phyloP scores from a whole-genome alignment of 176 grass and related monocot genomes.

The Oryza officinalis region DNA sequence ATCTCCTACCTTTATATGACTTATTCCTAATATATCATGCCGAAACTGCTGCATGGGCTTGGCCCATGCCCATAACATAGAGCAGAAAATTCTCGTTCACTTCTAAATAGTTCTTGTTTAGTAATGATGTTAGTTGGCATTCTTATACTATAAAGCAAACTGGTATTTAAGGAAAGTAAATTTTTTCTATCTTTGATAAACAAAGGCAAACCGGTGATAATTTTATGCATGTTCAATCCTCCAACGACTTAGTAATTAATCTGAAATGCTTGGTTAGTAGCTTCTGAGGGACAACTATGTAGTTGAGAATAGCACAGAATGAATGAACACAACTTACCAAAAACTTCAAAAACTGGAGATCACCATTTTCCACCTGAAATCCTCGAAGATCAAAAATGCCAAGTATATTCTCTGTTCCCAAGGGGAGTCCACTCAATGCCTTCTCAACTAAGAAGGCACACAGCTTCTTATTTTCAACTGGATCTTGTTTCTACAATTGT shows the following conservation, averaged over 20 bases:
- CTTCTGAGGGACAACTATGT: neutral
- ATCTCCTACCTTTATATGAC: too few species aligned
- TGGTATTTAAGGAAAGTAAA: neutral
- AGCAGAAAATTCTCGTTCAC: neutral
- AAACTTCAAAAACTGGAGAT: conserved; percentile 81
- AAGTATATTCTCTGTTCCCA: conserved; percentile 72
- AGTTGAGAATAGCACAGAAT: neutral
- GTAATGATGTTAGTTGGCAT: neutral
- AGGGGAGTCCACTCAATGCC: conserved; percentile 71
- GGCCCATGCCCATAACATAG: too few species aligned
- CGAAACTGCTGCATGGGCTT: too few species aligned
- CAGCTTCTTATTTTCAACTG: conserved; percentile 71
- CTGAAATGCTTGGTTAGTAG: neutral
- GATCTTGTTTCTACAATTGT: conserved; percentile 66
- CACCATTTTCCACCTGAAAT: conserved; percentile 73
- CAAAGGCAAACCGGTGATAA: conserved; percentile 8
- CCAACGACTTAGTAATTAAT: neutral
- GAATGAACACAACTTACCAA: conserved; percentile 52
- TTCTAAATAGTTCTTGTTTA: neutral
- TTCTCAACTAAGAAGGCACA: conserved; percentile 81
- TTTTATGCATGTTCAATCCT: neutral
- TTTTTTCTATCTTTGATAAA: neutral
- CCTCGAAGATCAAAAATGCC: conserved; percentile 79
- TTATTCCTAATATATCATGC: too few species aligned
- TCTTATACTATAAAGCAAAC: neutral